Evolutionary conservation across 345 rosid genomes (phyloP), one percentile per base, ranked within the genome.

Genomic region (Passiflora organensis): DNA sequence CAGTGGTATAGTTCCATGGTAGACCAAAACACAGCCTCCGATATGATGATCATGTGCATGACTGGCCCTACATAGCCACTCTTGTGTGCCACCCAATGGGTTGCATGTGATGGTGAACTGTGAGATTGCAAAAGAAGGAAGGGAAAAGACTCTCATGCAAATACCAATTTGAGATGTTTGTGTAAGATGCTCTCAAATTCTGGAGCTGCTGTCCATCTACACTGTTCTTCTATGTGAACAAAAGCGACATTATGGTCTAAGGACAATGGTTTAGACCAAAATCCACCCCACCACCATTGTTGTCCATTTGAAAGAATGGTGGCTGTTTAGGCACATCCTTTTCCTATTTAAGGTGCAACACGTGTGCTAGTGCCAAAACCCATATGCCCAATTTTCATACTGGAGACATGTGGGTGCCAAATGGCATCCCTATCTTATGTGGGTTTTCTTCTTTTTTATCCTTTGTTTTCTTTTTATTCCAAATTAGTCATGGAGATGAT

Each of bases 291-390:
- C 55, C 2, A 10, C n/a, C 20, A 5, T 16, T 10, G 10, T 2
- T 13, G n/a, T n/a, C n/a, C n/a, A n/a, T 13, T 10, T 39, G 43
- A 28, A 8, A 28, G 49, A 17, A 32, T 24, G 45, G 28, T 13
- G 34, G 21, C 19, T 41, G 2, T 5, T 36, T 1, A 1, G 55
- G 24, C 21, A 32, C 16, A 14, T 44, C 23, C 5, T 53, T 65
- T 65, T 55, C 37, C 25, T 49, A 64, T 58, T 76, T 39, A 58
- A 32, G 56, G 28, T 51, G 49, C 10, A 37, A 68, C 71, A 76
- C 76, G 76, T 68, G 76, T 46, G 73, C 36, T 38, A 19, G 23
- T 28, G 39, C 36, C 34, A 48, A 55, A 25, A 56, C 55, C 68
- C 48, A 60, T 34, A 25, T 59, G 65, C 53, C 67, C 22, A 59